These are phyloP conservation scores for Microdochium trichocladiopsis DNA, from an alignment of 2,329 filamentous ascomycete species.

Conservation along the genomic window DNA sequence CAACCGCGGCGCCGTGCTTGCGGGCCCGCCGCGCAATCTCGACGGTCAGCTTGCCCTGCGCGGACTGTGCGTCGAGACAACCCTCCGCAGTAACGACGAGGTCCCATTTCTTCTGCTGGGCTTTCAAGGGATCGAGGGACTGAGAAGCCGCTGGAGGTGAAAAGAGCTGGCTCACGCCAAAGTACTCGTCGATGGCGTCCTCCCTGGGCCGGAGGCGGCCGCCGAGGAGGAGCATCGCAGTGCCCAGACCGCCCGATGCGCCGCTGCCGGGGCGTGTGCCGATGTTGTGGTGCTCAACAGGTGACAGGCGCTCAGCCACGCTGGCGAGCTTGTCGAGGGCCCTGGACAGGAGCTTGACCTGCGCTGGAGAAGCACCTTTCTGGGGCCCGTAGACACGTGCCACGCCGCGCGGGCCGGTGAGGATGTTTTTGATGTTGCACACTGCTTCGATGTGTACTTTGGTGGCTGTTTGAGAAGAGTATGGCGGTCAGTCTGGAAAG, in stretches of 20 bases:
- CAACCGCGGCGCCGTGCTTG: conserved; percentile 34
- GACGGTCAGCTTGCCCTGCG: conserved; percentile 44
- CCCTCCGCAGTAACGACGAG: conserved; percentile 47
- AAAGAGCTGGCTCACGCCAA: conserved; percentile 37
- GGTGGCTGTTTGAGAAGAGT: neutral
- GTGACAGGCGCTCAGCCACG: conserved; percentile 16
- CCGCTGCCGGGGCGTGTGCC: conserved; percentile 35
- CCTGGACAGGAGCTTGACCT: conserved; percentile 32
- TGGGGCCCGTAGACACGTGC: conserved; percentile 43
- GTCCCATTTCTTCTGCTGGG: conserved; percentile 26
- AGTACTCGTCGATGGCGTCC: conserved; percentile 42
- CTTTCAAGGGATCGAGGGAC: neutral
- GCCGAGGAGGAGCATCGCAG: conserved; percentile 40
- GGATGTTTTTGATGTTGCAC: conserved; percentile 43
- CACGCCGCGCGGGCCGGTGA: conserved; percentile 40
- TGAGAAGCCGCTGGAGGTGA: conserved; percentile 7
- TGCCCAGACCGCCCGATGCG: conserved; percentile 43
- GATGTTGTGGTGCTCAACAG: conserved; percentile 25
- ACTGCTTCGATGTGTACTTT: conserved; percentile 35
- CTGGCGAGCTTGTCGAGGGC: conserved; percentile 34
- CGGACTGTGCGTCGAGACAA: conserved; percentile 42
- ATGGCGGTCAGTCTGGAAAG: neutral
- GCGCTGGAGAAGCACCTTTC: conserved; percentile 36
- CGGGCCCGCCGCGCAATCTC: conserved; percentile 42
- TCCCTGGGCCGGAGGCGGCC: conserved; percentile 36